A percentile compares a stretch with the other conserved stretches of the same genome.
These are phyloP conservation scores for Candida labiduridarum DNA, from an alignment of 1,139 yeast genomes.

Conservation along the genomic window DNA sequence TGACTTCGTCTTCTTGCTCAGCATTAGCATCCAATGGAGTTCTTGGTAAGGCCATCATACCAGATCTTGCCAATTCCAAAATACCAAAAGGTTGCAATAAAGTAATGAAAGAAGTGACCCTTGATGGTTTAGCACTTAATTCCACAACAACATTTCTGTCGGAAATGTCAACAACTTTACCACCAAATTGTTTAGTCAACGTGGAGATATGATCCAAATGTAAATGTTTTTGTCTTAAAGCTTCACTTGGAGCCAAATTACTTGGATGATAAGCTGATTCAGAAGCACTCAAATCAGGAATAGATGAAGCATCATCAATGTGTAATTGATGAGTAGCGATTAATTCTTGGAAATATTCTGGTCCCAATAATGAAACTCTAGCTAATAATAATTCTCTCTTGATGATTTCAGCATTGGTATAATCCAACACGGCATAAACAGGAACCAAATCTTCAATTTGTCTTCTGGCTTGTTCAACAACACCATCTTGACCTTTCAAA, in stretches of 20 bases:
- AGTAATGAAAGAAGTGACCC: slow-evolving; percentile 83
- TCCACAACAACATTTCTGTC: slow-evolving; percentile 95
- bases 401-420: slow-evolving; percentile 86
- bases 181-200: slow-evolving; percentile 86
- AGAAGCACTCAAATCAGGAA: slow-evolving; percentile 52
- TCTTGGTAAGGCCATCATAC: slow-evolving; percentile 98
- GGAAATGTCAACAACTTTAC: slow-evolving; percentile 86
- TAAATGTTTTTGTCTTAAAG: slow-evolving; percentile 88
- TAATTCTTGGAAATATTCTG: slow-evolving; percentile 95
- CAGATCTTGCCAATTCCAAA: slow-evolving; percentile 93
- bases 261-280: slow-evolving; percentile 78
- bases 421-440: slow-evolving; percentile 95
- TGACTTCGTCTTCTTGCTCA: slow-evolving; percentile 51
- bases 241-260: slow-evolving; percentile 88
- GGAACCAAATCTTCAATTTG: slow-evolving; percentile 98
- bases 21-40: slow-evolving; percentile 70
- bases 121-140: slow-evolving; percentile 89
- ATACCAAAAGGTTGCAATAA: slow-evolving; percentile 95
- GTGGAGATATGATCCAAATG: slow-evolving; percentile 85
- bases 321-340: slow-evolving; percentile 79
- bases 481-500: slow-evolving; percentile 91
- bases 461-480: slow-evolving; percentile 97
- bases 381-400: slow-evolving; percentile 89
- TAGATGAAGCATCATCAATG: slow-evolving; percentile 40
- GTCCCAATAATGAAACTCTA: slow-evolving; percentile 89